Base-by-base conservation (phyloP, 805 yeast species). In the Yarrowia yakushimensis region DNA sequence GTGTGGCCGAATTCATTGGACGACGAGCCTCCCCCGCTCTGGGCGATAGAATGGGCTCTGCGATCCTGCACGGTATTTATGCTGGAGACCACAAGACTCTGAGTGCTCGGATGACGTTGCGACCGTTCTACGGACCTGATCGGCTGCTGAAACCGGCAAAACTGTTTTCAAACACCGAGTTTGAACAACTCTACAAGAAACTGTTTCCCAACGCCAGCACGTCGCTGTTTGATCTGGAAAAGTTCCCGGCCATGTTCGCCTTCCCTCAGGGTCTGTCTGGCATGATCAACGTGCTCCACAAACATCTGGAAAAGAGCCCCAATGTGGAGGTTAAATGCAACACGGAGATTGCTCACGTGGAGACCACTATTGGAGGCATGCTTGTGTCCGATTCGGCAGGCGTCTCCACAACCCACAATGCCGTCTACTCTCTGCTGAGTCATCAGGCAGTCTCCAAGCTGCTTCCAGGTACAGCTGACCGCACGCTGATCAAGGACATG, bases 11-110 rank as follows among this genome's bases (percentile, higher is more conserved):
- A 2, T 90, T 90, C 69, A 71, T 92, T 34, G 70, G 76, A 2
- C 77, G 97, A 66, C 74, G 97, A 65, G 86, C 91, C 70, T 92
- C 92, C 2, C 76, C 77, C 9, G 69, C 70, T 1, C 61, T 74
- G 11, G 73, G 86, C 5, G 76, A 78, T 9, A 85, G 88, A 57
- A 74, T 93, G 13, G 74, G 88, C 20, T 88, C 96, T 73, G 98
- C 97, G 0, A 75, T 91, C 4, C 78, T 87, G 71, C 90, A 91
- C 69, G 99, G 99, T 0, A 85, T 94, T 0, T 93, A 91, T 72
- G 97, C 96, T 0, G 94, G 90, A n/a, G 96, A 92, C 72, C 79
- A 84, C 1, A 69, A 78, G 6, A 76, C 81, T 63, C 73, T 93
- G 54, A 88, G 96, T 76, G 84, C 87, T 0, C 74, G 81, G 6